Base-by-base conservation (phyloP, 2,329 filamentous ascomycete species). In the Pseudogymnoascus sp. region DNA sequence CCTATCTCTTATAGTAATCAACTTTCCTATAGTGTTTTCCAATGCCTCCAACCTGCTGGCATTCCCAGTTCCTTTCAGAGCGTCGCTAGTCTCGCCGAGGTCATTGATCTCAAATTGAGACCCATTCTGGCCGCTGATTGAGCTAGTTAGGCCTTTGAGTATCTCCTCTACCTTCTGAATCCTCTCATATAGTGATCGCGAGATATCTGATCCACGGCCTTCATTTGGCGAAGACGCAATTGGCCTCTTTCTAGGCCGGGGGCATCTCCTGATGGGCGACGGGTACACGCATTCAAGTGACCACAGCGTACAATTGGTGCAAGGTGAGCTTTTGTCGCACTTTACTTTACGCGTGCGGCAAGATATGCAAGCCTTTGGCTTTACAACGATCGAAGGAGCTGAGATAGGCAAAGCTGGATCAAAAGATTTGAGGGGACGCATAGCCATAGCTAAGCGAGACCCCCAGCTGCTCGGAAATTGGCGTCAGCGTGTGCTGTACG, bases 341-440 rank as follows among this genome's bases (percentile, higher is more conserved):
- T 57, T 57, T 57, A 57, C 26, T 57, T 57, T 57, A 57, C 47
- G 47, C 26, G 47, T 57, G 47, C 47, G 47, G 47, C 47, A 57
- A 57, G 47, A 57, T 57, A 57, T 57, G 47, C 47, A 57, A 57
- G 47, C 47, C n/a, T 57, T 57, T 57, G 26, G 47, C 47, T 57
- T 57, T 33, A 57, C 47, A 57, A 33, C 47, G 17, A 23, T n/a
- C 13, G 26, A 4, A 19, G n/a, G 26, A 33, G 26, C 47, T 57
- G 47, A 19, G n/a, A 11, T 31, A 19, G 26, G 26, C 47, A 57
- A 57, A 31, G 3, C n/a, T 19, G 26, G 47, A 33, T 8, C 47
- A 57, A 10, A 33, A 13, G 47, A 13, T 33, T 57, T 57, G 26
- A 57, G 26, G 26, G 26, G 47, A 13, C 47, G 47, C 47, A 57